Evolutionary conservation across 108 stramenopile species (phyloP), one percentile per base, ranked within the genome.

Genomic region (Halocafeteria seosinensis): DNA sequence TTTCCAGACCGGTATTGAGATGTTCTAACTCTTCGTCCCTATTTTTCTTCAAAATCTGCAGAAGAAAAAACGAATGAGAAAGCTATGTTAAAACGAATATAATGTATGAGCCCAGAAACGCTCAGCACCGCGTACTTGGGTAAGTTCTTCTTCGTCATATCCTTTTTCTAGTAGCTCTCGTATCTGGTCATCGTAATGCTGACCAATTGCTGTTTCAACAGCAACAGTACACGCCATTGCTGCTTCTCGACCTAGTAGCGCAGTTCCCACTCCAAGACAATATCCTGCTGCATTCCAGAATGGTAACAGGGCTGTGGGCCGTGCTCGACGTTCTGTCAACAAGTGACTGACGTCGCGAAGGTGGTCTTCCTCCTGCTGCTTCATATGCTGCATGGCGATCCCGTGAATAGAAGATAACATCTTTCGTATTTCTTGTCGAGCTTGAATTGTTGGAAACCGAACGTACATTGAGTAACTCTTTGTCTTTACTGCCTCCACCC

Each of bases 21-120:
- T 59, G 57, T n/a, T 59, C 57, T 12, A 59, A n/a, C 57, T 59
- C 57, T 35, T 59, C 57, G 57, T 59, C 57, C 28, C 57, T 6
- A 35, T 59, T 59, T 21, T 30, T 8, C 57, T 59, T 26, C 11
- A 59, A 35, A 12, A 59, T 3, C 2, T 11, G 21, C 2, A 26
- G 28, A 17, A 59, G n/a, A n/a, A n/a, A n/a, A n/a, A n/a, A n/a
- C n/a, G n/a, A n/a, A n/a, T n/a, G n/a, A n/a, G n/a, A n/a, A n/a
- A n/a, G n/a, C n/a, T n/a, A n/a, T n/a, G n/a, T n/a, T n/a, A n/a
- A n/a, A n/a, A n/a, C n/a, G n/a, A n/a, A n/a, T n/a, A n/a, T n/a
- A n/a, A n/a, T n/a, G n/a, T n/a, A n/a, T n/a, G n/a, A n/a, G n/a
- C n/a, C n/a, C n/a, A n/a, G n/a, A n/a, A n/a, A n/a, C n/a, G n/a